Base-by-base conservation (phyloP, 192 early-diverging fungal genomes). In the Radiomyces spectabilis region DNA sequence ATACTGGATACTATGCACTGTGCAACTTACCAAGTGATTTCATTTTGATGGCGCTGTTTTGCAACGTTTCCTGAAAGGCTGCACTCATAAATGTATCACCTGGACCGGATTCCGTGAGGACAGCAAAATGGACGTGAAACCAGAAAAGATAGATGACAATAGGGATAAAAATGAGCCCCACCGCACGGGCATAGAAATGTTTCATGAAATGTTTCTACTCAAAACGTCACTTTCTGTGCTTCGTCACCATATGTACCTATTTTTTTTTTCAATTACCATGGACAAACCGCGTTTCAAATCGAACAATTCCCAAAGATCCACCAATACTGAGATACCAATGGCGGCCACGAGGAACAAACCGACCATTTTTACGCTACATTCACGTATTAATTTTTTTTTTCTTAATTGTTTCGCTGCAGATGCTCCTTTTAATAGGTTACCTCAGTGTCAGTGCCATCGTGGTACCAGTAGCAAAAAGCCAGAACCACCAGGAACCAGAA, bases 51-150 rank as follows among this genome's bases (percentile, higher is more conserved):
- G 33, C 6, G 33, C 5, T 35, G 13, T 35, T 8, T 8, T 35
- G 33, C 13, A 98, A 74, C 25, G 85, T 83, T 52, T 83, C 81
- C 65, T 95, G 91, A 75, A 97, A 95, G 53, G 80, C 79, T 26
- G 87, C 79, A 61, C 83, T 85, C 90, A 97, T 92, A 61, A 95
- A 95, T 0, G 78, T 81, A 71, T 96, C 92, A 25, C 95, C 95
- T 19, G 88, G 85, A n/a, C 95, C 95, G 42, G 75, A 75, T 44
- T 79, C 73, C 29, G 67, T 69, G 39, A 98, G 74, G 10, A 92
- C 68, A 35, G 69, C 65, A 71, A 98, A 98, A 69, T 98, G 95
- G 40, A 98, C 74, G 55, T 82, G 82, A 71, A 95, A 98, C 66
- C 84, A 82, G 4, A 85, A 69, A 50, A 93, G 69, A 60, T 98